These are phyloP conservation scores for Populus deltoides DNA, from an alignment of 345 rosid genomes.

Conservation along the genomic window DNA sequence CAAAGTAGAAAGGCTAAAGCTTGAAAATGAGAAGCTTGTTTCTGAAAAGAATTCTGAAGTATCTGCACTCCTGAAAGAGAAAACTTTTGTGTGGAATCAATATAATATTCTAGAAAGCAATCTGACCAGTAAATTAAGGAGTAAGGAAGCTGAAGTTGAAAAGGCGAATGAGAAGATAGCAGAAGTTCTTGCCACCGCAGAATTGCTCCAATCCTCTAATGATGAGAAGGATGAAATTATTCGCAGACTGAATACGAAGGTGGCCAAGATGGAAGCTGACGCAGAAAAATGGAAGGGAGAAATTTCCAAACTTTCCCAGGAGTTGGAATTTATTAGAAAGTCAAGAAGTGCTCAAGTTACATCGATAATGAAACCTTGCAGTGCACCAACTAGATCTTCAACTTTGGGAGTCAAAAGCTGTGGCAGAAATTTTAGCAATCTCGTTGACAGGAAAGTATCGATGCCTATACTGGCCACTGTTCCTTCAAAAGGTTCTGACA, in stretches of 20 bases:
- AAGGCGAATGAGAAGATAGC: constrained; percentile 55
- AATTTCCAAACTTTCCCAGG: constrained; percentile 44
- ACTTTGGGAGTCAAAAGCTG: constrained; percentile 20
- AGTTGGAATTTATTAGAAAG: constrained; percentile 49
- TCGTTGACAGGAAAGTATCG: constrained; percentile 41
- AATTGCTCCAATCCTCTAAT: constrained; percentile 56
- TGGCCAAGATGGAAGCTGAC: constrained; percentile 53
- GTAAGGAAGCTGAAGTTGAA: constrained; percentile 50
- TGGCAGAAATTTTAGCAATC: constrained; percentile 4
- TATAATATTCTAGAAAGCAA: constrained; percentile 50
- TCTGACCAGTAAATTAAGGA: constrained; percentile 47
- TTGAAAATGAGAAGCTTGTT: constrained; percentile 53
- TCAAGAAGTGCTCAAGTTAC: constrained; percentile 33
- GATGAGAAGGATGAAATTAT: constrained; percentile 60
- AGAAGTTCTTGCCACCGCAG: constrained; percentile 48
- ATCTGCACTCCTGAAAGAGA: constrained; percentile 54
- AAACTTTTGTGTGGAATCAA: constrained; percentile 74
- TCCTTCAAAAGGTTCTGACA: constrained; percentile 27
- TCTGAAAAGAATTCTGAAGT: constrained; percentile 52
- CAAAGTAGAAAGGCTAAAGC: constrained; percentile 48
- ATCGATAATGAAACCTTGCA: constrained; percentile 45
- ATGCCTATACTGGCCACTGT: constrained; percentile 17
- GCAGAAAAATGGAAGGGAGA: constrained; percentile 42
- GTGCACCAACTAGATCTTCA: constrained; percentile 28
- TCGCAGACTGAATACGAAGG: constrained; percentile 38